Conservation (phyloP, 2,329 filamentous ascomycete species). For the Beauveria pseudobassiana region DNA sequence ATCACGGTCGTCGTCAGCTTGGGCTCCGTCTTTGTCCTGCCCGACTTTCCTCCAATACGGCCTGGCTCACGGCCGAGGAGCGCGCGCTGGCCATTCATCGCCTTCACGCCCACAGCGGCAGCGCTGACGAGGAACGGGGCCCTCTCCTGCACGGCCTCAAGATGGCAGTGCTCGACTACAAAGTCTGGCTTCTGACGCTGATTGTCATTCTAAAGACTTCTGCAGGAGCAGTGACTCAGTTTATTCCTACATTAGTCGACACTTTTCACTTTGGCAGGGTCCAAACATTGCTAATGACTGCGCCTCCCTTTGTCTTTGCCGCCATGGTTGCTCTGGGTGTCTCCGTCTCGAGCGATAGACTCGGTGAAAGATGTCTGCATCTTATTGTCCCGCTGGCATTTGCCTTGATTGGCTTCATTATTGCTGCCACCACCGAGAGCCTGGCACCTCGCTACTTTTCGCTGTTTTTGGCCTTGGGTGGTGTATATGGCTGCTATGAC, state of each 20-base stretch:
- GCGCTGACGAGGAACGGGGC: constrained; percentile 32
- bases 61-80: constrained; percentile 44
- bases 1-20: constrained; percentile 32
- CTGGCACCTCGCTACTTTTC: constrained; percentile 51
- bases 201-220: constrained; percentile 48
- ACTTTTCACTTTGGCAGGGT: constrained; percentile 58
- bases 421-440: constrained; percentile 54
- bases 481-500: constrained; percentile 11
- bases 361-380: constrained; percentile 64
- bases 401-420: constrained; percentile 57
- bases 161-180: constrained; percentile 49
- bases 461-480: constrained; percentile 7
- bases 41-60: constrained; percentile 45
- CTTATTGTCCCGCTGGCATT: constrained; percentile 54
- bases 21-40: constrained; percentile 31
- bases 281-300: constrained; percentile 54
- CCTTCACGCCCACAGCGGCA: constrained; percentile 38
- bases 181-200: constrained; percentile 48
- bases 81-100: constrained; percentile 45
- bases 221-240: constrained; percentile 56
- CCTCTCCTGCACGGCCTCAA: constrained; percentile 45
- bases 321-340: constrained; percentile 56
- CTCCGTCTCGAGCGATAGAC: constrained; percentile 63
- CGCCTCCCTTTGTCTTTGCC: constrained; percentile 57
- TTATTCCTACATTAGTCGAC: constrained; percentile 63